Evolutionary conservation across 768 basidiomycete species (phyloP).

Genomic region (Pleurotus djamor): DNA sequence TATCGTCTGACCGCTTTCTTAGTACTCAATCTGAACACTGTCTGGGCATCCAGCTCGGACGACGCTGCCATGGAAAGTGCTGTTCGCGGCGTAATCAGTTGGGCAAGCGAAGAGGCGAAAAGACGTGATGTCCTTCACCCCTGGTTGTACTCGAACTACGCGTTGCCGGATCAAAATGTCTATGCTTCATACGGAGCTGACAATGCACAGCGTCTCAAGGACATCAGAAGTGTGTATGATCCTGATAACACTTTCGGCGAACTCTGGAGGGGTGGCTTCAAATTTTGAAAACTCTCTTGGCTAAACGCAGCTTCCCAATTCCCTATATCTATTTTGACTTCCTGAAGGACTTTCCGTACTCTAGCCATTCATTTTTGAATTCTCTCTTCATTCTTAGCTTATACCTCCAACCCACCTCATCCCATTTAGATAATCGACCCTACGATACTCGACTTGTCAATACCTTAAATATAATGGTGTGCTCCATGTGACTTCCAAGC

Average conservation of each 20-base stretch:
- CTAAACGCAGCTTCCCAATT: not conserved
- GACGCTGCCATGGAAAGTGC: conserved; percentile 3
- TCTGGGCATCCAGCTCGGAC: conserved; percentile 10
- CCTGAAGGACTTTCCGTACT: not conserved
- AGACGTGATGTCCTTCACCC: conserved; percentile 2
- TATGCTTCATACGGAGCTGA: not conserved
- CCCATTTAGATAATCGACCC: no score
- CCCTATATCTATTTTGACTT: not conserved
- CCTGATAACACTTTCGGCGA: not conserved
- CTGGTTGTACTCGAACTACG: conserved; percentile 10
- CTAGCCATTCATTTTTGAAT: not conserved
- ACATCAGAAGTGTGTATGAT: not conserved
- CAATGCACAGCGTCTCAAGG: not conserved
- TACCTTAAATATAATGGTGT: no score
- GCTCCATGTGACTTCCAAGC: no score
- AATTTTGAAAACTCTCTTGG: not conserved
- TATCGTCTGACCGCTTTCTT: not conserved
- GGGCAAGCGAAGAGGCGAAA: conserved; percentile 5
- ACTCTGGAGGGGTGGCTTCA: conserved; percentile 3
- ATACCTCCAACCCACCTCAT: no score
- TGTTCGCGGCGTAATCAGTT: conserved; percentile 1
- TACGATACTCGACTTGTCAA: no score
- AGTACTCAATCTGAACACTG: conserved; percentile 1
- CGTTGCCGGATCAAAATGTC: conserved; percentile 5
- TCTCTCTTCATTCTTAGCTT: no score